Evolutionary conservation across 2,329 filamentous ascomycete genomes (phyloP).

Genomic region (Colletotrichum sp.): DNA sequence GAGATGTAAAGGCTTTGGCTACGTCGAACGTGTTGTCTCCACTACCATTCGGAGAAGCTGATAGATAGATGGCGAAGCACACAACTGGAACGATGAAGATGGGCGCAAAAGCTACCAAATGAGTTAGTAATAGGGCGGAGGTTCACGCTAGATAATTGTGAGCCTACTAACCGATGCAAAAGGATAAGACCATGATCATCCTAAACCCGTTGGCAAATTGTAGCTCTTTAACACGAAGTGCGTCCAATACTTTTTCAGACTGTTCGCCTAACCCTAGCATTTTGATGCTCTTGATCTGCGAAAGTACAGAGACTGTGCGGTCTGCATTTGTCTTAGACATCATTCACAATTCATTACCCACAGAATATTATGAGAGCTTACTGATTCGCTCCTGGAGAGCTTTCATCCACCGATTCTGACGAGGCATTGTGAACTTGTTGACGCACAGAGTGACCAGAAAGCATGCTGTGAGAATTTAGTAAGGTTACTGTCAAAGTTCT

Average conservation of each 20-base stretch:
- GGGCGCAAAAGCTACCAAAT: neutral
- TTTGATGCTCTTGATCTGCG: neutral
- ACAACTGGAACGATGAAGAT: neutral
- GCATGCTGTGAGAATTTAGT: neutral
- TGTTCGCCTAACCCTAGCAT: rapidly evolving
- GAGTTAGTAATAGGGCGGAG: neutral
- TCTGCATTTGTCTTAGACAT: neutral
- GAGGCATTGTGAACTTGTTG: neutral
- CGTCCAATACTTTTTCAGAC: neutral
- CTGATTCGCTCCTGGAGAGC: neutral
- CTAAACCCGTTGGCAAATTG: neutral
- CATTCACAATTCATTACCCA: rapidly evolving
- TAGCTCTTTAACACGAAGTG: neutral
- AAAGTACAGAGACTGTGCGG: neutral
- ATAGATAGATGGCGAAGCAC: neutral
- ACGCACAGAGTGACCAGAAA: neutral
- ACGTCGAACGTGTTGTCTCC: neutral
- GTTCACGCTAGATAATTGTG: no score
- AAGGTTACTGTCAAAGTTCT: rapidly evolving
- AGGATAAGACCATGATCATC: neutral
- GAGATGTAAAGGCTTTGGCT: neutral
- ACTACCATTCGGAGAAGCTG: neutral
- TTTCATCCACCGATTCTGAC: neutral
- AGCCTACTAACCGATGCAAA: neutral
- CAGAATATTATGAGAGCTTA: neutral